Evolutionary conservation across 176 grass and related monocot species (phyloP), one percentile per base, ranked within the genome.

Genomic region (Musa acuminata): DNA sequence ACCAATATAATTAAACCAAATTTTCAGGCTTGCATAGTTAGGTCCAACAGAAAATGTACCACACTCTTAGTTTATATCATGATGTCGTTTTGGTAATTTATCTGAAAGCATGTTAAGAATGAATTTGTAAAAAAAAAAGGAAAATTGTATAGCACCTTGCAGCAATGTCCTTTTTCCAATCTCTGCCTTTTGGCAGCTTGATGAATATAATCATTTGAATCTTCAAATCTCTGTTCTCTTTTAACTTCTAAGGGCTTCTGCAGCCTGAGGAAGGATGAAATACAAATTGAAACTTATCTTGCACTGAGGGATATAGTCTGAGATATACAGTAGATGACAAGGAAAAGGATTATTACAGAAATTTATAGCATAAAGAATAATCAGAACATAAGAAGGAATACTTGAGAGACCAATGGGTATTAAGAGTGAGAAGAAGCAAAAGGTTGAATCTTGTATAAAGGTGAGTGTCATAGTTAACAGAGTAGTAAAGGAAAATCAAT

Each of bases 121-220:
- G 67, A 70, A 70, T 70, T 70, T 51, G 67, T n/a, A 20, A 14
- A 19, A n/a, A n/a, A 3, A n/a, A 17, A 17, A 2, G 11, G n/a
- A 17, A n/a, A 77, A 82, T 8, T 0, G 14, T 57, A 81, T 16
- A 53, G 53, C 62, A 99, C 96, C 96, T 86, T 99, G 71, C 84
- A 87, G 21, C 89, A 43, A 76, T 95, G 96, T 10, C 91, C 96
- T 73, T 51, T 94, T 75, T 94, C 96, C 53, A 99, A 78, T 89
- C 80, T 89, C 67, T 99, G 96, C 72, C 96, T 91, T 87, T 99
- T 99, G 25, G 88, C 59, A 58, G 88, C 83, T 83, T 99, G 96
- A 77, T 89, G 60, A 49, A 82, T 75, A 74, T 80, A 86, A 86
- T 91, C 86, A 52, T 80, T 91, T 16, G 65, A 72, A 75, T 74